phyloP scores from a whole-genome alignment of 2,329 filamentous ascomycete species.

The Reticulascus tulasneorum region DNA sequence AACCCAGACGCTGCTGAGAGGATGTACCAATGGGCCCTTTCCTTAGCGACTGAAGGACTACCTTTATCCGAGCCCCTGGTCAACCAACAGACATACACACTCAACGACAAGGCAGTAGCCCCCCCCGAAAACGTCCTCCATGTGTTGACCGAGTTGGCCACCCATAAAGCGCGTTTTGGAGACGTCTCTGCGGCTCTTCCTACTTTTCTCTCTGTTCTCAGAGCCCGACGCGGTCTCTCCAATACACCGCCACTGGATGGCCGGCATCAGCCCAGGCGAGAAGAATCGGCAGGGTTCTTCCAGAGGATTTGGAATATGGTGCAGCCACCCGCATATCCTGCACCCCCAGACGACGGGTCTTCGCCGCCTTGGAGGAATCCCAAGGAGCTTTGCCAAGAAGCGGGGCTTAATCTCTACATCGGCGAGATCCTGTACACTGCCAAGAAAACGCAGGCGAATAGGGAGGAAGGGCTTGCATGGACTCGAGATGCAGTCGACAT shows the following conservation, averaged over 20 bases:
- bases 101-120: constrained; percentile 53
- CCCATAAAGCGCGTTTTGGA: constrained; percentile 68
- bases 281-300: constrained; percentile 1
- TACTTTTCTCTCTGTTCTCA: constrained; percentile 79
- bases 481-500: constrained; percentile 82
- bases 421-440: constrained; percentile 86
- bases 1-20: constrained; percentile 61
- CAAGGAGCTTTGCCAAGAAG: constrained; percentile 74
- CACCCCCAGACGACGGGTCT: constrained; percentile 66
- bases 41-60: constrained; percentile 62
- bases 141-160: constrained; percentile 72
- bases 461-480: constrained; percentile 78
- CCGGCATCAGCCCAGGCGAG: too few relatives aligned
- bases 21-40: constrained; percentile 72
- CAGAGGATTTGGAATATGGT: constrained; percentile 19
- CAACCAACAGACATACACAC: constrained; percentile 58
- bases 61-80: constrained; percentile 36
- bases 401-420: constrained; percentile 82
- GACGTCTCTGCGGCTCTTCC: constrained; percentile 69
- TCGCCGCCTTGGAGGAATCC: constrained; percentile 60
- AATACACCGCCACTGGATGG: constrained; percentile 20
- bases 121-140: constrained; percentile 72
- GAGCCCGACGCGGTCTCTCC: constrained; percentile 64
- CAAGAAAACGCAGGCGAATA: constrained; percentile 37
- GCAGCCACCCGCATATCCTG: constrained; percentile 61